Evolutionary conservation across 2,329 filamentous ascomycete genomes (phyloP).

Genomic region (Ophiocordyceps camponoti-floridani): DNA sequence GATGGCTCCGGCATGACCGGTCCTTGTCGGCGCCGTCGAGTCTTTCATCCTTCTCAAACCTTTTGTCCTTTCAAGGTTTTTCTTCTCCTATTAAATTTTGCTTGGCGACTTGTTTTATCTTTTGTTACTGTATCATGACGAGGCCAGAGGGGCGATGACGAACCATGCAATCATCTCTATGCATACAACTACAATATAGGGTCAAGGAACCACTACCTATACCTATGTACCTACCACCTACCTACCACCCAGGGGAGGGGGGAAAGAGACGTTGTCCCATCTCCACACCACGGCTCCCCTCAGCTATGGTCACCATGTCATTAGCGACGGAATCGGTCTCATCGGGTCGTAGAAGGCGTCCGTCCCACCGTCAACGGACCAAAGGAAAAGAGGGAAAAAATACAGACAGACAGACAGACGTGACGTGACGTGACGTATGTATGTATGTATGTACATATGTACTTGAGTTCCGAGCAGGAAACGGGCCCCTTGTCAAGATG

Average conservation of each 20-base stretch:
- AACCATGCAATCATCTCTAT: not conserved
- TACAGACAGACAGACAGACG: not conserved
- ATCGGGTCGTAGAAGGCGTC: not conserved
- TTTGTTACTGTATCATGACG: not conserved
- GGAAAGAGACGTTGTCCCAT: not conserved
- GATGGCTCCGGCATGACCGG: not conserved
- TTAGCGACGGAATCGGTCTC: not conserved
- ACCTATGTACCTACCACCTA: no score
- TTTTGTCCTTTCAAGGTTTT: not conserved
- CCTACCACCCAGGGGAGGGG: no score
- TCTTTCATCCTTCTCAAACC: not conserved
- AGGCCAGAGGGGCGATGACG: not conserved
- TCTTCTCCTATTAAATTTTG: not conserved
- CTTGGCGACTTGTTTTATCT: not conserved
- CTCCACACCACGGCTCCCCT: not conserved
- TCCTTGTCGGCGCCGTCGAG: not conserved
- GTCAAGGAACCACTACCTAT: not conserved
- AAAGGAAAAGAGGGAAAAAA: not conserved
- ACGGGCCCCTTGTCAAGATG: no score
- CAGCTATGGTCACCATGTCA: not conserved
- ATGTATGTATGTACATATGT: no score
- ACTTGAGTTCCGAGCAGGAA: not conserved
- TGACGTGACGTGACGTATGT: not conserved
- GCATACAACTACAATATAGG: no score
- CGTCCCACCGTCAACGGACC: not conserved